Evolutionary conservation across 192 early-diverging fungal species (phyloP).

Genomic region (Coemansia sp.): DNA sequence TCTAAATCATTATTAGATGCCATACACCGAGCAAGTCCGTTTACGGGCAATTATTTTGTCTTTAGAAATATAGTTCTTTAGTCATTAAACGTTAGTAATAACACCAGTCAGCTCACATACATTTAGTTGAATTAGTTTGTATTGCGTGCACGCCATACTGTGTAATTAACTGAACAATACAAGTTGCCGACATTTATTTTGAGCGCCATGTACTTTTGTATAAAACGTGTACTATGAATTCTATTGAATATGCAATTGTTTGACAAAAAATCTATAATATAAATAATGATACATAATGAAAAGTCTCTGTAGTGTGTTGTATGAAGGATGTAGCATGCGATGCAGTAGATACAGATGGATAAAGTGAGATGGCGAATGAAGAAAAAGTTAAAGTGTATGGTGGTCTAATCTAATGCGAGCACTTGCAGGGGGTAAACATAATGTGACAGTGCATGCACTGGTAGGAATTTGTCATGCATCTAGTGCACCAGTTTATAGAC

Average conservation of each 20-base stretch:
- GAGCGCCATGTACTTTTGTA: neutral
- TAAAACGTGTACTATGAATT: neutral
- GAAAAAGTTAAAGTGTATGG: neutral
- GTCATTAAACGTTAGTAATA: conserved; percentile 1
- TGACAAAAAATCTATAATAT: neutral
- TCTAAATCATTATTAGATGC: conserved; percentile 17
- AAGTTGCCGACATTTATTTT: neutral
- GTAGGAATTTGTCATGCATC: conserved; percentile 41
- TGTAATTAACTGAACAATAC: neutral
- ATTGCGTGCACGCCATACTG: neutral
- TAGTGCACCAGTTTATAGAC: conserved; percentile 50
- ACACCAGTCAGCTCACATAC: neutral
- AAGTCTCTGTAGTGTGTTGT: neutral
- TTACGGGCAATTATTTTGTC: neutral
- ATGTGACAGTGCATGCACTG: conserved; percentile 50
- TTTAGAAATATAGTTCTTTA: conserved; percentile 7
- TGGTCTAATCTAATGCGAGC: neutral
- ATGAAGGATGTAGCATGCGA: neutral
- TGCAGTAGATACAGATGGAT: conserved; percentile 1
- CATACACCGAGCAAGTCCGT: neutral
- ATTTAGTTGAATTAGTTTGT: neutral
- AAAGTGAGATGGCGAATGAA: neutral
- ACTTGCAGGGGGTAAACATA: conserved; percentile 25
- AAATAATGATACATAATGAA: conserved; percentile 7
- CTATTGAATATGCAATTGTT: neutral